Evolutionary conservation across 129 eudicot species (phyloP), one percentile per base, ranked within the genome.

Genomic region (Kitagawia praeruptora): DNA sequence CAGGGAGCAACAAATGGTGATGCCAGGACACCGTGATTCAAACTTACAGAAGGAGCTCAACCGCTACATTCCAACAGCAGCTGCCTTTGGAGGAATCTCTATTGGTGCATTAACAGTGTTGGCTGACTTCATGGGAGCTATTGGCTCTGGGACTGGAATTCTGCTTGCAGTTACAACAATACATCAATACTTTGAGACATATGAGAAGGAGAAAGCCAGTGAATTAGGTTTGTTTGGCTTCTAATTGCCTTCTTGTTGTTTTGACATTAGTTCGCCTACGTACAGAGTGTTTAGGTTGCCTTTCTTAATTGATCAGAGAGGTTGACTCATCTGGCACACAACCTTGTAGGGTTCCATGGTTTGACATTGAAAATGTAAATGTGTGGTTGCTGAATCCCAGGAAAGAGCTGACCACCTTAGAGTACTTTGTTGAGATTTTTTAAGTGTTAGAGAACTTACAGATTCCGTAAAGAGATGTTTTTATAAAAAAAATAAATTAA

Each of bases 111-210:
- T 94, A 78, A 94, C 98, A 0, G 97, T 94, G 21, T 90, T 94
- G 92, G 98, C 97, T 0, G 98, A 94, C 81, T 90, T 94, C 85
- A 94, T 94, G 98, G 98, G 98, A 25, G 98, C 97, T 44, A 94
- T 94, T 25, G 98, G 98, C 39, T 94, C 98, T 0, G 98, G 98
- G 58, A 94, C 98, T 4, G 98, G 98, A 37, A 94, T 94, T 75
- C 64, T 94, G 63, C 88, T 94, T 23, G 97, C 98, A 0, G 98
- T 93, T 42, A 93, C 98, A 0, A 93, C 91, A 83, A 91, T 93
- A 45, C 91, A 93, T 63, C 98, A 94, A 82, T 94, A 94, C 81
- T 94, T 91, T 23, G 98, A 94, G 92, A 94, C 97, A 21, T 94
- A 91, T 58, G 98, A 94, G 92, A 94, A 94, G 92, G 98, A 94